Evolutionary conservation across 2,329 filamentous ascomycete genomes (phyloP).

Genomic region (Fusarium ramigenum): DNA sequence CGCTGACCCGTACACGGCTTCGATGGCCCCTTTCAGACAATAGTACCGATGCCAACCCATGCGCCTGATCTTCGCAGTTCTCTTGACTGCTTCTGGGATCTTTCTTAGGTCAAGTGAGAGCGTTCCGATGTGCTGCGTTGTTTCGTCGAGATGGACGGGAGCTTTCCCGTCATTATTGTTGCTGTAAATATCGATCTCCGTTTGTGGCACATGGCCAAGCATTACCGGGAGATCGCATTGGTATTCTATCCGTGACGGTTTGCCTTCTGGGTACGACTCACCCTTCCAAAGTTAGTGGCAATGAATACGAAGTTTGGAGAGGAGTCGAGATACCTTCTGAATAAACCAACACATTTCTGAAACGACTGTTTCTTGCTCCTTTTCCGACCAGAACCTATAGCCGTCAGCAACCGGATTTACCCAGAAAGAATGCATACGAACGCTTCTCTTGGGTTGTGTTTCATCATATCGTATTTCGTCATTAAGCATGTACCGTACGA

Average conservation of each 20-base stretch:
- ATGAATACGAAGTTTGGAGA: background rate
- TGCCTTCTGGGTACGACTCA: slow-evolving; percentile 50
- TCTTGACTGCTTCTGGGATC: slow-evolving; percentile 46
- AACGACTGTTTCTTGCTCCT: slow-evolving; percentile 50
- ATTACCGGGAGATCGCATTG: slow-evolving; percentile 52
- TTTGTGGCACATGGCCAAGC: slow-evolving; percentile 48
- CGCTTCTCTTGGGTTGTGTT: slow-evolving; percentile 50
- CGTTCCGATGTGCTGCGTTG: slow-evolving; percentile 47
- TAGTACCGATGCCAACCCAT: slow-evolving; percentile 52
- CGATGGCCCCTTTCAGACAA: slow-evolving; percentile 49
- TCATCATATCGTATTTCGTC: slow-evolving; percentile 49
- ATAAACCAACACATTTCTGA: slow-evolving; percentile 54
- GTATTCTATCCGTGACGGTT: slow-evolving; percentile 49
- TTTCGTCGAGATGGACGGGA: slow-evolving; percentile 45
- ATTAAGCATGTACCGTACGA: slow-evolving; percentile 52
- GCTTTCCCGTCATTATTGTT: slow-evolving; percentile 46
- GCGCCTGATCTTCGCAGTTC: slow-evolving; percentile 43
- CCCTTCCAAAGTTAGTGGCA: slow-evolving; percentile 41
- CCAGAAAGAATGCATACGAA: slow-evolving; percentile 28
- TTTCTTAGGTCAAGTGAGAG: slow-evolving; percentile 49
- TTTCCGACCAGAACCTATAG: slow-evolving; percentile 50
- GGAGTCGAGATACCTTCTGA: slow-evolving; percentile 45
- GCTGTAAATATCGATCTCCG: slow-evolving; percentile 51
- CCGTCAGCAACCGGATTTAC: slow-evolving; percentile 20
- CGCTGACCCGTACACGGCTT: slow-evolving; percentile 51